These are phyloP conservation scores for Synchytrium microbalum DNA, from an alignment of 371 early-diverging fungal species.

Conservation along the genomic window DNA sequence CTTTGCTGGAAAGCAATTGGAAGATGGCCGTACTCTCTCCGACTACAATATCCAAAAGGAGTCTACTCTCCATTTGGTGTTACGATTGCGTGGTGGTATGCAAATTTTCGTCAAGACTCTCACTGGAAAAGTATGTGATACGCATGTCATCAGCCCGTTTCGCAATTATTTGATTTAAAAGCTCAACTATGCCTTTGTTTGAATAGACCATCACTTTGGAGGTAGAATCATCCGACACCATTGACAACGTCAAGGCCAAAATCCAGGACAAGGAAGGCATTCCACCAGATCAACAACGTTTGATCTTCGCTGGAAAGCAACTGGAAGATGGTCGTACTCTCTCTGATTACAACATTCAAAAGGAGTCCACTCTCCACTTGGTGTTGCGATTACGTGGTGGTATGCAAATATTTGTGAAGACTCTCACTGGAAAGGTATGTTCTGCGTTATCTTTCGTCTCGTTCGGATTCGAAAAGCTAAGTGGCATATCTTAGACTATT, in stretches of 20 bases:
- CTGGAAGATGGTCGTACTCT: slow-evolving; percentile 73
- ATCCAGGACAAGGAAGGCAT: slow-evolving; percentile 97
- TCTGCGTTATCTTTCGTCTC: slow-evolving; percentile 51
- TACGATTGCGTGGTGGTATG: slow-evolving; percentile 77
- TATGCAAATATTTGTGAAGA: slow-evolving; percentile 92
- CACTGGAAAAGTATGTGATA: slow-evolving; percentile 93
- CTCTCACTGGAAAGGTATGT: slow-evolving; percentile 86
- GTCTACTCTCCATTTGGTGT: slow-evolving; percentile 72
- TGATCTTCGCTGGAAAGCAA: slow-evolving; percentile 75
- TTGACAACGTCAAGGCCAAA: slow-evolving; percentile 93
- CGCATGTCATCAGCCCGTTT: slow-evolving; percentile 56
- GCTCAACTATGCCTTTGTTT: not conserved
- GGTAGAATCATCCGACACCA: slow-evolving; percentile 93
- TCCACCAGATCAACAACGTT: slow-evolving; percentile 78
- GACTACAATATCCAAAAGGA: slow-evolving; percentile 53
- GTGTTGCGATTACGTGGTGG: slow-evolving; percentile 74
- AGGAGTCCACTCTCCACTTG: slow-evolving; percentile 86
- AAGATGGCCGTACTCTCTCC: slow-evolving; percentile 78
- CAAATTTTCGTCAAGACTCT: slow-evolving; percentile 93
- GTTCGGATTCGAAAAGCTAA: slow-evolving; percentile 4
- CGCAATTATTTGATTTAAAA: slow-evolving; percentile 6
- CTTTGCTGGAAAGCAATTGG: slow-evolving; percentile 96
- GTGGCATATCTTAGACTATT: slow-evolving; percentile 38
- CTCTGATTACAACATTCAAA: slow-evolving; percentile 70
- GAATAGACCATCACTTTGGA: slow-evolving; percentile 98